These are phyloP conservation scores for Zygosaccharomyces bailii DNA, from an alignment of 805 yeast genomes.

Conservation along the genomic window DNA sequence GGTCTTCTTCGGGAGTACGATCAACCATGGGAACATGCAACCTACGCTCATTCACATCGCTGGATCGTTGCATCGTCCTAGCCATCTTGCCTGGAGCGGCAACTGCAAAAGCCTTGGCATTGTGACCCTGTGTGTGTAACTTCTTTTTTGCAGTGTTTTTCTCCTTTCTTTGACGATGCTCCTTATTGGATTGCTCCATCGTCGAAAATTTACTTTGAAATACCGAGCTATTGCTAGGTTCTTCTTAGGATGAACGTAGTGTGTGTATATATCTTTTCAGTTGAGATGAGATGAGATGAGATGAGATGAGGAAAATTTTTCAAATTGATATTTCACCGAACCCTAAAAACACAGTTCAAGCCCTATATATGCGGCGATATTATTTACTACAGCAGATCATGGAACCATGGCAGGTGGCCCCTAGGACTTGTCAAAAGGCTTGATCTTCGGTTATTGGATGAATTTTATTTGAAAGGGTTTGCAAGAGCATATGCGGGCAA, in stretches of 20 bases:
- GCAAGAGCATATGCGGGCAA: too few species aligned
- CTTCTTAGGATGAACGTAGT: neutral
- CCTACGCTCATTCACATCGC: slow-evolving; percentile 75
- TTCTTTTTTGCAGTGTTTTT: slow-evolving; percentile 74
- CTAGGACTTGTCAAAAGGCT: too few species aligned
- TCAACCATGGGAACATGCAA: slow-evolving; percentile 97
- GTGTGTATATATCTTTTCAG: too few species aligned
- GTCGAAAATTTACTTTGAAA: slow-evolving; percentile 1
- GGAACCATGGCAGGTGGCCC: neutral
- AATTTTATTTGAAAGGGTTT: too few species aligned
- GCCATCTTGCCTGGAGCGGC: slow-evolving; percentile 83
- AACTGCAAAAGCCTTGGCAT: slow-evolving; percentile 81
- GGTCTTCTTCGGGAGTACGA: slow-evolving; percentile 94
- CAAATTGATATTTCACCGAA: slow-evolving; percentile 5
- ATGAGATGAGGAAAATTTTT: slow-evolving; percentile 20
- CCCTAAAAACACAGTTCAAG: slow-evolving; percentile 1
- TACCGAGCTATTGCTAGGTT: neutral
- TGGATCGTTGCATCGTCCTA: slow-evolving; percentile 76
- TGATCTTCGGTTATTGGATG: too few species aligned
- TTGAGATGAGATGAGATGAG: slow-evolving; percentile 18
- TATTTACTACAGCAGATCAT: neutral
- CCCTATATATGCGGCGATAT: neutral
- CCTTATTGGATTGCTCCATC: slow-evolving; percentile 68
- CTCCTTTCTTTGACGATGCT: slow-evolving; percentile 65
- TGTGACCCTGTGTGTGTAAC: slow-evolving; percentile 80